Conservation (phyloP, 805 yeast species). For the Saturnispora ahearnii region DNA sequence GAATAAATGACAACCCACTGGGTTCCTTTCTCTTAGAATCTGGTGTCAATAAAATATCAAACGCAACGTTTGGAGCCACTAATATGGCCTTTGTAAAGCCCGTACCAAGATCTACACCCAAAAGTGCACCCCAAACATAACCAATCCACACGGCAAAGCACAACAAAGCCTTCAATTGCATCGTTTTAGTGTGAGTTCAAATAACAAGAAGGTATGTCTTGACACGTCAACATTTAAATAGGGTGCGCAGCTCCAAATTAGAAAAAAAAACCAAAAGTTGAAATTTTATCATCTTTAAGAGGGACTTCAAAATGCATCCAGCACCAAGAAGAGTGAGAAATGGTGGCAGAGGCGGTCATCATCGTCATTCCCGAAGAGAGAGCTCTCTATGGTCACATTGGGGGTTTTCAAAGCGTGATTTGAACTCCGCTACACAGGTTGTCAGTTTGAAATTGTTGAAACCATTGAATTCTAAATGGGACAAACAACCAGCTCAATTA, state of each 20-base stretch:
- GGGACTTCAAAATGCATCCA: neutral
- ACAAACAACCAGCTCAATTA: constrained; percentile 56
- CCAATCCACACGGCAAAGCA: neutral
- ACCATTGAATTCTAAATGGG: constrained; percentile 55
- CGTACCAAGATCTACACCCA: constrained; percentile 87
- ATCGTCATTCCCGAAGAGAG: neutral
- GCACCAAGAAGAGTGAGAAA: constrained; percentile 1
- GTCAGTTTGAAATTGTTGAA: constrained; percentile 30
- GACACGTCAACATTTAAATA: neutral
- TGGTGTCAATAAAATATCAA: constrained; percentile 80
- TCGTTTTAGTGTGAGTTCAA: neutral
- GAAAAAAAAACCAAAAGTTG: neutral
- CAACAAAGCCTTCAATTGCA: neutral
- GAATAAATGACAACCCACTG: constrained; percentile 56
- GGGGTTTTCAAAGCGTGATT: constrained; percentile 1
- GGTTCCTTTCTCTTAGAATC: constrained; percentile 89
- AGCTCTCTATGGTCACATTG: neutral
- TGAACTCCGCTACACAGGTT: neutral
- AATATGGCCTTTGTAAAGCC: constrained; percentile 80
- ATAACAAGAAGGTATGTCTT: neutral
- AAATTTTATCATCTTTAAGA: neutral
- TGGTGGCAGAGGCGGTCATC: constrained; percentile 3
- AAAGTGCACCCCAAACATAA: constrained; percentile 43
- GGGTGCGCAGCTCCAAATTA: neutral
- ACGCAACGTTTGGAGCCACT: constrained; percentile 83